Conservation (phyloP, 2,329 filamentous ascomycete genomes). For the Arachnomyces sp. region DNA sequence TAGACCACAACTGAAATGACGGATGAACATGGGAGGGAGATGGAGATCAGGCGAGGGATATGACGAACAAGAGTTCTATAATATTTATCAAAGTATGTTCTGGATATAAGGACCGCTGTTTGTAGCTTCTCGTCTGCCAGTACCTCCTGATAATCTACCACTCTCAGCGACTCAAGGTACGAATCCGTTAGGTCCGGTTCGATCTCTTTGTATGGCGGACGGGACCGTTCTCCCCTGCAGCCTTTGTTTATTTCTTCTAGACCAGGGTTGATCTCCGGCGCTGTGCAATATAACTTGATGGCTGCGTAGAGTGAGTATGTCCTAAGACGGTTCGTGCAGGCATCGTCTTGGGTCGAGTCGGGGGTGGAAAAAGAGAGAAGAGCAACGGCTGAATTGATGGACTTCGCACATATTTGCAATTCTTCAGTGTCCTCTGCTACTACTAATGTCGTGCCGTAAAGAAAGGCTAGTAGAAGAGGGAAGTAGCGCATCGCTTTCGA, state of each 20-base stretch:
- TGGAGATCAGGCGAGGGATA: background rate
- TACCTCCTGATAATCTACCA: slow-evolving; percentile 25
- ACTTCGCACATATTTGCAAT: slow-evolving; percentile 20
- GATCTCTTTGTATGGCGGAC: slow-evolving; percentile 15
- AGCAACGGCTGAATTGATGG: slow-evolving; percentile 25
- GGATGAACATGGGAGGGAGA: background rate
- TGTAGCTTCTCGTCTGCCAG: slow-evolving; percentile 13
- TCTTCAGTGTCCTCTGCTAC: too few species aligned
- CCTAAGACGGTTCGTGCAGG: slow-evolving; percentile 26
- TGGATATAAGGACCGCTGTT: slow-evolving; percentile 25
- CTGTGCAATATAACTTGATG: slow-evolving; percentile 24
- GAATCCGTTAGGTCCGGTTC: slow-evolving; percentile 23
- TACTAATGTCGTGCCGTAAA: too few species aligned
- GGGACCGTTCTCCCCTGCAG: slow-evolving; percentile 21
- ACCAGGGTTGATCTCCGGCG: slow-evolving; percentile 17
- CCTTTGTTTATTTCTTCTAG: slow-evolving; percentile 19
- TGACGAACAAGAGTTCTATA: slow-evolving; percentile 27
- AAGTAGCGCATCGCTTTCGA: too few species aligned
- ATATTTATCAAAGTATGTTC: slow-evolving; percentile 21
- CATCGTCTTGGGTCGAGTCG: slow-evolving; percentile 17
- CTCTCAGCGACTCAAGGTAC: slow-evolving; percentile 25
- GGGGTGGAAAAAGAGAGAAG: slow-evolving; percentile 24
- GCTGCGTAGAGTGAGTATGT: slow-evolving; percentile 32
- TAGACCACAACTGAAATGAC: background rate
- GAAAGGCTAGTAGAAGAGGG: too few species aligned